Conservation (phyloP, 2,329 filamentous ascomycete genomes). For the Endoconidiophora polonica region DNA sequence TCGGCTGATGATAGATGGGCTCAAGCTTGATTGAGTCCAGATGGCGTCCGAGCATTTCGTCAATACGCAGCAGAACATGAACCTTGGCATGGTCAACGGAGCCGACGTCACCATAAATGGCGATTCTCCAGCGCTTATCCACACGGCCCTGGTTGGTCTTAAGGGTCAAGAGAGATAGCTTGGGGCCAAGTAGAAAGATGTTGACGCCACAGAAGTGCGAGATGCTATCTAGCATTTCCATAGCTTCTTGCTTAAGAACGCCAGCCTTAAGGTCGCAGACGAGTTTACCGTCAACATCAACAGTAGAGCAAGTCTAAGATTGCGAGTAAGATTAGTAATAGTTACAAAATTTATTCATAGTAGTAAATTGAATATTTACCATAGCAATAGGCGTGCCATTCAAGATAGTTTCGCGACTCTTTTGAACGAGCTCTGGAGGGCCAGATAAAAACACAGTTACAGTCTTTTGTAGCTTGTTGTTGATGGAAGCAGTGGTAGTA, state of each 20-base stretch:
- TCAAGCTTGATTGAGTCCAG: slow-evolving; percentile 73
- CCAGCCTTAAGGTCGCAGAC: slow-evolving; percentile 58
- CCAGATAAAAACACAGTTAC: slow-evolving; percentile 88
- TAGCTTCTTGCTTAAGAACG: slow-evolving; percentile 57
- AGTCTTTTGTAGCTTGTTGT: slow-evolving; percentile 46
- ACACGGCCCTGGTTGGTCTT: slow-evolving; percentile 64
- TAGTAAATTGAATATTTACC: slow-evolving; percentile 40
- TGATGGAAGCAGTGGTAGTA: slow-evolving; percentile 63
- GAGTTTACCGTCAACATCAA: slow-evolving; percentile 83
- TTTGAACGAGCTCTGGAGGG: slow-evolving; percentile 70
- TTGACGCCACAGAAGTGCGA: slow-evolving; percentile 84
- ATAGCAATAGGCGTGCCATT: slow-evolving; percentile 84
- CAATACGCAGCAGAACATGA: slow-evolving; percentile 88
- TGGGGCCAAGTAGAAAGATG: slow-evolving; percentile 87
- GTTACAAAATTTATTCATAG: background rate
- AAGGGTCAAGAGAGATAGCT: slow-evolving; percentile 62
- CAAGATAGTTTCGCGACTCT: slow-evolving; percentile 75
- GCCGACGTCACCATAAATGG: slow-evolving; percentile 89
- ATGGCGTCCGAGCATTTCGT: slow-evolving; percentile 62
- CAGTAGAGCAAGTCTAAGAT: slow-evolving; percentile 67
- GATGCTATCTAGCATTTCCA: slow-evolving; percentile 73
- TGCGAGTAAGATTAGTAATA: background rate
- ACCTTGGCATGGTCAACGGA: slow-evolving; percentile 96
- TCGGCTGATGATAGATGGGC: slow-evolving; percentile 71
- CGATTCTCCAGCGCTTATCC: slow-evolving; percentile 79